These are phyloP conservation scores for Solanum clarkiae DNA, from an alignment of 257 asterid genomes.

Conservation along the genomic window DNA sequence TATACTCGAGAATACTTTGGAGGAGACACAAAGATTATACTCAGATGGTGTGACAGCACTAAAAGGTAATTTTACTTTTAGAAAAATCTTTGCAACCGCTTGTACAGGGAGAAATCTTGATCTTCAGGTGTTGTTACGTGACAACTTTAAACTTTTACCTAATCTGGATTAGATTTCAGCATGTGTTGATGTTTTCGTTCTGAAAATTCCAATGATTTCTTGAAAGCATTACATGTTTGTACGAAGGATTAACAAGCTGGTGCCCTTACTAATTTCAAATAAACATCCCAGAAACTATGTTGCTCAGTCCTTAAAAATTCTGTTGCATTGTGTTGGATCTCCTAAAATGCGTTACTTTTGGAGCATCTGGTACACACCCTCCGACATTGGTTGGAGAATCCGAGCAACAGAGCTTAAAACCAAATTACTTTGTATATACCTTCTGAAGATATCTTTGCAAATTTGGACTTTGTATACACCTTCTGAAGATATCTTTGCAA, in stretches of 20 bases:
- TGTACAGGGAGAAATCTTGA: background rate
- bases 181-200: background rate
- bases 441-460: background rate
- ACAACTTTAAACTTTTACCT: background rate
- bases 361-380: background rate
- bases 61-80: constrained; percentile 26
- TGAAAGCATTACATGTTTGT: background rate
- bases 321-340: background rate
- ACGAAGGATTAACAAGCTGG: background rate
- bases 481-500: background rate
- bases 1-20: constrained; percentile 32
- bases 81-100: background rate
- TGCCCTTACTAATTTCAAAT: background rate
- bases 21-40: constrained; percentile 37
- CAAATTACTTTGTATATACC: background rate
- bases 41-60: constrained; percentile 43
- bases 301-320: background rate
- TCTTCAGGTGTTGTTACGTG: background rate
- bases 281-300: background rate
- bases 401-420: background rate
- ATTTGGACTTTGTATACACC: background rate
- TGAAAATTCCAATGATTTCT: background rate
- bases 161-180: background rate
- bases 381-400: background rate
- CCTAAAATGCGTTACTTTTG: background rate